Evolutionary conservation across 305 asterid genomes (phyloP).

Genomic region (Rubia peregrina): DNA sequence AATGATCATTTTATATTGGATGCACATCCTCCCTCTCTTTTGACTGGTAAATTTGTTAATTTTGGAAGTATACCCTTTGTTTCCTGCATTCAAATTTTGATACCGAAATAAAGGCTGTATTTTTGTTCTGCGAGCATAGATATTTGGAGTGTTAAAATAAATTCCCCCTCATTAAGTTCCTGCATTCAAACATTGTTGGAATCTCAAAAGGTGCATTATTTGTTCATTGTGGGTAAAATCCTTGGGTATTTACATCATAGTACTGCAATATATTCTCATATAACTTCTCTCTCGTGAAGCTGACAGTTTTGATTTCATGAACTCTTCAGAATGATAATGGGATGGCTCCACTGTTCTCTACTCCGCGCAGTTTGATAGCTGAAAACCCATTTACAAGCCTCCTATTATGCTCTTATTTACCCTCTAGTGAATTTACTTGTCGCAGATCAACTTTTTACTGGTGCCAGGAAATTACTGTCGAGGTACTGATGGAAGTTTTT

Average conservation of each 20-base stretch:
- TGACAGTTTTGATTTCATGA: slow-evolving; percentile 31
- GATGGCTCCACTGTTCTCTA: slow-evolving; percentile 64
- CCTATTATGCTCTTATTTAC: slow-evolving; percentile 61
- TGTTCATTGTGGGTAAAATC: background rate
- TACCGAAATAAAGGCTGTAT: background rate
- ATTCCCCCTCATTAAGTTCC: background rate
- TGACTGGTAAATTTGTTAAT: too few species aligned
- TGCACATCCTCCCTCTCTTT: background rate
- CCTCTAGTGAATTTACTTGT: slow-evolving; percentile 32
- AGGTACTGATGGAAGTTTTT: slow-evolving; percentile 42
- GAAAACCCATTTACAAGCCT: slow-evolving; percentile 86
- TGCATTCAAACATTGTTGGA: background rate
- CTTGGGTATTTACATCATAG: background rate
- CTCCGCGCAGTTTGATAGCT: slow-evolving; percentile 80
- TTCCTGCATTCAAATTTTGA: background rate
- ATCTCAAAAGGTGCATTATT: background rate
- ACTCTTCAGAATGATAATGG: slow-evolving; percentile 62
- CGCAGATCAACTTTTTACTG: slow-evolving; percentile 40
- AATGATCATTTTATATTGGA: background rate
- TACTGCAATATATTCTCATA: background rate
- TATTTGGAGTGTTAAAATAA: background rate
- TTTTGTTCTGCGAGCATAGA: background rate
- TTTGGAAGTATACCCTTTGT: background rate
- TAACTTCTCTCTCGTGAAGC: background rate
- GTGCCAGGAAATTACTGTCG: slow-evolving; percentile 73